Evolutionary conservation across 2,329 filamentous ascomycete species (phyloP).

Genomic region (Botryosphaeria agaves): DNA sequence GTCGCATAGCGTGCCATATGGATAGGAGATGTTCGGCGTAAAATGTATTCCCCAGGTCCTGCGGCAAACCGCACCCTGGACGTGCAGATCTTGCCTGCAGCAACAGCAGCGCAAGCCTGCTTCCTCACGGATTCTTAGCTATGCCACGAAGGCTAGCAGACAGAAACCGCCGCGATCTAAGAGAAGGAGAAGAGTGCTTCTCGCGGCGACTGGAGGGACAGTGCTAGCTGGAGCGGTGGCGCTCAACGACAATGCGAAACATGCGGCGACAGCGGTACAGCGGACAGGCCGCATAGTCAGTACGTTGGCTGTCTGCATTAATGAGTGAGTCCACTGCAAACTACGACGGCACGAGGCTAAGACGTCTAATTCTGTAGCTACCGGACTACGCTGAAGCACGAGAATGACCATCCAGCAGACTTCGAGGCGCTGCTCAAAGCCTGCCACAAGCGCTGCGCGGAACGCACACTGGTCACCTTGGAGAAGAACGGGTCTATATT

Average conservation of each 20-base stretch:
- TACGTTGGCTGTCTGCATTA: slow-evolving; percentile 65
- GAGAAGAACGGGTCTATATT: slow-evolving; percentile 98
- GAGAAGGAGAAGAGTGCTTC: slow-evolving; percentile 11
- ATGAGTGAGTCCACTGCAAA: slow-evolving; percentile 43
- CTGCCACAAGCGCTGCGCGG: slow-evolving; percentile 85
- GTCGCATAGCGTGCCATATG: too few species aligned
- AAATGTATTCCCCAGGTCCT: too few species aligned
- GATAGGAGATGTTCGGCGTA: too few species aligned
- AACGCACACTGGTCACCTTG: slow-evolving; percentile 67
- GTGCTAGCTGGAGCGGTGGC: slow-evolving; percentile 27
- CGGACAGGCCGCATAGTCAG: slow-evolving; percentile 63
- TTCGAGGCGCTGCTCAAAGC: slow-evolving; percentile 52
- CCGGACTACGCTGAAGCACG: slow-evolving; percentile 55
- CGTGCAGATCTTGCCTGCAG: not conserved
- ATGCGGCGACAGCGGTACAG: slow-evolving; percentile 57
- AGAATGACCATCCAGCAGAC: slow-evolving; percentile 46
- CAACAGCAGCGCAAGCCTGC: not conserved
- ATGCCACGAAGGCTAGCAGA: not conserved
- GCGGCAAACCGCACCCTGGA: not conserved
- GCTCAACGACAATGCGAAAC: slow-evolving; percentile 51
- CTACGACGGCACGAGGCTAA: not conserved
- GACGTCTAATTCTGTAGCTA: slow-evolving; percentile 48
- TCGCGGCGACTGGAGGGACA: slow-evolving; percentile 11
- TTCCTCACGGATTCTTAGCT: not conserved
- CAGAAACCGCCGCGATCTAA: slow-evolving; percentile 6